These are phyloP conservation scores for Casuarina cunninghamiana DNA, from an alignment of 306 rosid genomes.

Conservation along the genomic window DNA sequence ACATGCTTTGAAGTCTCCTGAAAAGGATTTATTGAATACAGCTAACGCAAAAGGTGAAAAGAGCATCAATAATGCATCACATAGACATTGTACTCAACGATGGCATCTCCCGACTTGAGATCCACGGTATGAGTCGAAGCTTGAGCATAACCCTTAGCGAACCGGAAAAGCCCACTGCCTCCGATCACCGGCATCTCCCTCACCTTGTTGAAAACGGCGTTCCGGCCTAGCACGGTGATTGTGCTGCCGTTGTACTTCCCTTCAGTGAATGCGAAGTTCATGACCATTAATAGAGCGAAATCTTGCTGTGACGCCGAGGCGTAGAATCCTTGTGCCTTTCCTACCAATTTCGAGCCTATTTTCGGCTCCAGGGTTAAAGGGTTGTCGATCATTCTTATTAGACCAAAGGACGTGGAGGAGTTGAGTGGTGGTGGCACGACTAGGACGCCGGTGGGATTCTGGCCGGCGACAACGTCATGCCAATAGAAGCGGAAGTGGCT, in stretches of 20 bases:
- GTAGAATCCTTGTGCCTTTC: background rate
- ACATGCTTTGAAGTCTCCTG: no score
- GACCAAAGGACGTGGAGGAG: slow-evolving; percentile 33
- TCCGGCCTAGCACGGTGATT: no score
- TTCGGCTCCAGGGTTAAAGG: slow-evolving; percentile 49
- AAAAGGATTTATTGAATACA: no score
- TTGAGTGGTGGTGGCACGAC: slow-evolving; percentile 26
- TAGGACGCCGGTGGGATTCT: slow-evolving; percentile 30
- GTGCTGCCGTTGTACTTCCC: slow-evolving; percentile 1
- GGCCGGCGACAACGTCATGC: slow-evolving; percentile 59
- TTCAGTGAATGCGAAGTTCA: slow-evolving; percentile 21
- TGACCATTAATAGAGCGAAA: slow-evolving; percentile 14
- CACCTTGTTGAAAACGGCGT: no score
- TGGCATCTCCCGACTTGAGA: background rate
- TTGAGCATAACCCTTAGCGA: background rate
- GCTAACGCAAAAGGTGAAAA: no score
- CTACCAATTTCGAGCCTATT: slow-evolving; percentile 34
- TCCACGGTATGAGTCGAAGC: slow-evolving; percentile 9
- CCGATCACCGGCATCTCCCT: no score
- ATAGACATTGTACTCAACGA: slow-evolving; percentile 27
- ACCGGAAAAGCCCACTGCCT: no score
- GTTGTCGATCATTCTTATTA: slow-evolving; percentile 36
- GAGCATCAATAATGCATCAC: background rate
- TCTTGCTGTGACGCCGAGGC: slow-evolving; percentile 15
- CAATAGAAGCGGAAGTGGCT: slow-evolving; percentile 63